Percentiles rank a stretch among this genome's conserved stretches.
Conservation (phyloP, 2,329 filamentous ascomycete genomes). For the Verticillium klebahnii region DNA sequence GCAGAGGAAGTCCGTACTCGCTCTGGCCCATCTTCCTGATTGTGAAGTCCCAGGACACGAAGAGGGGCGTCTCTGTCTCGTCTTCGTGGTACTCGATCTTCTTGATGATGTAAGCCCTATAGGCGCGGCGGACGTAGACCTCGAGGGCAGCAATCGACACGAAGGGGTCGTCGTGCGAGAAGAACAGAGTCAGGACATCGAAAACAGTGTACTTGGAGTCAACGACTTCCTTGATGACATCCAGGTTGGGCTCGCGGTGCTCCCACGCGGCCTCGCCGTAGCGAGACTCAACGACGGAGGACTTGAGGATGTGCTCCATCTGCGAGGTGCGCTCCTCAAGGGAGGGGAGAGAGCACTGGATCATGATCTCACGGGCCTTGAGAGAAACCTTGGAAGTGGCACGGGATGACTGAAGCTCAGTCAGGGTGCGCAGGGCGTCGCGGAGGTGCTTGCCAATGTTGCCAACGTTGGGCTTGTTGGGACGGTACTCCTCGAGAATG, state of each 20-base stretch:
- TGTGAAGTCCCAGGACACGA: slow-evolving; percentile 92
- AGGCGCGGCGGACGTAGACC: slow-evolving; percentile 93
- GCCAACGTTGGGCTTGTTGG: slow-evolving; percentile 86
- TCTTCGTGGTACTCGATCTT: slow-evolving; percentile 82
- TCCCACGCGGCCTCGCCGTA: slow-evolving; percentile 98
- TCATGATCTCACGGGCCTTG: slow-evolving; percentile 95
- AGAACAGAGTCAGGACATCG: slow-evolving; percentile 92
- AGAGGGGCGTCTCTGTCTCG: slow-evolving; percentile 63
- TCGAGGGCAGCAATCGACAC: slow-evolving; percentile 90
- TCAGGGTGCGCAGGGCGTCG: slow-evolving; percentile 74
- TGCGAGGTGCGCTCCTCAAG: slow-evolving; percentile 90
- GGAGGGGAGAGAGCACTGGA: slow-evolving; percentile 93
- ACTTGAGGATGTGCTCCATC: slow-evolving; percentile 98
- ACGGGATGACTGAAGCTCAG: slow-evolving; percentile 80
- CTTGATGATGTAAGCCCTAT: slow-evolving; percentile 92
- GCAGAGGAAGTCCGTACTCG: slow-evolving; percentile 78
- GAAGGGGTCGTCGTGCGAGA: slow-evolving; percentile 90
- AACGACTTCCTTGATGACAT: slow-evolving; percentile 93
- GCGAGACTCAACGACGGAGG: slow-evolving; percentile 91
- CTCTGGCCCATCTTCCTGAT: slow-evolving; percentile 89
- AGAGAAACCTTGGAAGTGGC: slow-evolving; percentile 89
- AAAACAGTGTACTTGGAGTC: slow-evolving; percentile 99
- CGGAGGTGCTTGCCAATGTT: slow-evolving; percentile 88
- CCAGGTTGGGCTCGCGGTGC: slow-evolving; percentile 84
- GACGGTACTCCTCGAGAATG: slow-evolving; percentile 89